Evolutionary conservation across 2,329 filamentous ascomycete genomes (phyloP), one percentile per base, ranked within the genome.

Genomic region (Calonectria fujianensis): DNA sequence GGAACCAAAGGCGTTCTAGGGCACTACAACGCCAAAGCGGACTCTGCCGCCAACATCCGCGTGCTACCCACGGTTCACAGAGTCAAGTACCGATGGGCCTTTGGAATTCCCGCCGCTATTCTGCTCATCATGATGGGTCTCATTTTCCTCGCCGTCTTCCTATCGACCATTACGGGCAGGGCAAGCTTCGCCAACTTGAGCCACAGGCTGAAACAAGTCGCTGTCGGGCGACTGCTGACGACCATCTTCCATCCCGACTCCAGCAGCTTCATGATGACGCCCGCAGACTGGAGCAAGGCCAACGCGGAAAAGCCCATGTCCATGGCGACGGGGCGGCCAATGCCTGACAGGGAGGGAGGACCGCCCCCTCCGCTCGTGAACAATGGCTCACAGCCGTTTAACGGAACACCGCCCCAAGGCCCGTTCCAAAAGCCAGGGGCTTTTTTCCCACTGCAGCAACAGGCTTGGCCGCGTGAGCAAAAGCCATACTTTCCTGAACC

Each of bases 1-100:
- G 78, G 77, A 2, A 71, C 77, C 9, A 80, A 78, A 64, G 78
- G 78, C 2, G 66, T 70, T 8, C 74, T 80, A 0, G 78, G 78
- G 2, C 39, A 76, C 13, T 57, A 72, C 32, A 80, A 80, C 31
- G 45, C 45, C 39, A 52, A 77, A 9, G 54, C 69, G 18, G 72
- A 74, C n/a, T 67, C 79, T 24, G 72, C 73, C 1, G 69, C 75
- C 16, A 48, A 31, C 3, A 20, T 80, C 2, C 50, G 18, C 2
- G 72, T 80, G 20, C 8, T 70, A 13, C 76, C 77, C 5, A 77
- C 74, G n/a, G 72, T 78, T 10, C 75, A 72, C 39, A 57, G 69
- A 11, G 69, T 80, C 65, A 79, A 77, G 48, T 80, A 78, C 69
- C 74, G 64, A 9, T 79, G 73, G 69, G 61, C 37, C 6, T 80